Percentiles rank a stretch among this genome's conserved stretches.
These are phyloP conservation scores for Cystobasidiopsis lactophilus DNA, from an alignment of 768 basidiomycete species.

Conservation along the genomic window DNA sequence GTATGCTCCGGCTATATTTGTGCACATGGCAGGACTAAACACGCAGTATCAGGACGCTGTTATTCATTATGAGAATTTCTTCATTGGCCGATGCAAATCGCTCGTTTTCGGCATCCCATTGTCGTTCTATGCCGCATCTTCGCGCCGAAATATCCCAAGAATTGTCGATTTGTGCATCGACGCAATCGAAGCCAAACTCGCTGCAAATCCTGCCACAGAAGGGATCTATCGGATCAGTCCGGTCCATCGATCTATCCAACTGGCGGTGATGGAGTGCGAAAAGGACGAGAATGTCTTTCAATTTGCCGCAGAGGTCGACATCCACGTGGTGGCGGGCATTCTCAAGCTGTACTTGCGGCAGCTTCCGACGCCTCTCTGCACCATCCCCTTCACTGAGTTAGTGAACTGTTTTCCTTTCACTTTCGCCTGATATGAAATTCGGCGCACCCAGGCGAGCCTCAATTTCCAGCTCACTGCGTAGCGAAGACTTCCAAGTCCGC, in stretches of 20 bases:
- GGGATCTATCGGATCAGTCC: conserved; percentile 20
- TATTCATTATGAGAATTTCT: conserved; percentile 1
- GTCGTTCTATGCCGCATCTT: conserved; percentile 14
- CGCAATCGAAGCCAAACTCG: conserved; percentile 12
- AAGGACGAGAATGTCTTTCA: conserved; percentile 17
- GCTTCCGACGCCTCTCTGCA: conserved; percentile 16
- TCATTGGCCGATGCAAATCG: conserved; percentile 16
- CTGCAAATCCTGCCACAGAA: conserved; percentile 10
- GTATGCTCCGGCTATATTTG: no score
- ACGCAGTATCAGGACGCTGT: no score
- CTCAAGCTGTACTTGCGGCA: conserved; percentile 21
- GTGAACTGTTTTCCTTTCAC: not conserved
- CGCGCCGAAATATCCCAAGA: not conserved
- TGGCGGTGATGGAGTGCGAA: conserved; percentile 16
- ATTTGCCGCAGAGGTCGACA: conserved; percentile 14
- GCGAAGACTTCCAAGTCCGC: conserved; percentile 2
- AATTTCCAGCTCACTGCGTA: not conserved
- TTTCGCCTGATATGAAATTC: not conserved
- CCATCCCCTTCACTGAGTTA: conserved; percentile 10
- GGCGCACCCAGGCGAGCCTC: not conserved
- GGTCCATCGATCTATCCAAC: not conserved
- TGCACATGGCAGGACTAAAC: no score
- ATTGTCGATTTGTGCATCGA: conserved; percentile 2
- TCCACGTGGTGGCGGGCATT: conserved; percentile 13
- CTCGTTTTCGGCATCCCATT: conserved; percentile 18